phyloP scores from a whole-genome alignment of 2,329 filamentous ascomycete genomes.

The Stagonosporopsis chrysanthemi region DNA sequence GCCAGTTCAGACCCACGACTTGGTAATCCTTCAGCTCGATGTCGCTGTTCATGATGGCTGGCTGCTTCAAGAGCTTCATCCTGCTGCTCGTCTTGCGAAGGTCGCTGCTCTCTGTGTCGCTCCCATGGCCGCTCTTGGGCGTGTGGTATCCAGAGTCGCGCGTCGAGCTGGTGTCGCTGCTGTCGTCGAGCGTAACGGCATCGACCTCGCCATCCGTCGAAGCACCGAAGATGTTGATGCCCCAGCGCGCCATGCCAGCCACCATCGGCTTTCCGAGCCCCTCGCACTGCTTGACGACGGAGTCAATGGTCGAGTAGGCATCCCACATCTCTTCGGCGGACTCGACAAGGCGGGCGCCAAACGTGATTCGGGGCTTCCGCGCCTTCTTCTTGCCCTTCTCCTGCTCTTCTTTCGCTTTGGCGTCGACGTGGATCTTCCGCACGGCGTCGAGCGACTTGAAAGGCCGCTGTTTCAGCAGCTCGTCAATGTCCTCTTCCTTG shows the following conservation, averaged over 20 bases:
- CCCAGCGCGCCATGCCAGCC: constrained; percentile 72
- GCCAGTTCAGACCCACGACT: constrained; percentile 93
- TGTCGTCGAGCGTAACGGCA: constrained; percentile 61
- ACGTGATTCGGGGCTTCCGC: constrained; percentile 55
- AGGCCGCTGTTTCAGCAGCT: constrained; percentile 76
- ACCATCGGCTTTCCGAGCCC: constrained; percentile 71
- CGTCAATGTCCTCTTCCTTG: constrained; percentile 71
- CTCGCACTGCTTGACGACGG: constrained; percentile 79
- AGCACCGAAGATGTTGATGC: constrained; percentile 68
- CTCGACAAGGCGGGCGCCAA: constrained; percentile 73
- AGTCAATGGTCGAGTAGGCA: constrained; percentile 83
- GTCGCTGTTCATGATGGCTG: constrained; percentile 76
- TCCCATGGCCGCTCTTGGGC: constrained; percentile 53
- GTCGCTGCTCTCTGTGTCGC: constrained; percentile 58
- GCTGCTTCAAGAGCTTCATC: constrained; percentile 68
- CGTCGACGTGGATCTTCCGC: constrained; percentile 64
- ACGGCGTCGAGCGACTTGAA: constrained; percentile 73
- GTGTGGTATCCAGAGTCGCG: constrained; percentile 75
- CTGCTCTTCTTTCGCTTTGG: constrained; percentile 26
- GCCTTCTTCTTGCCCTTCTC: constrained; percentile 47
- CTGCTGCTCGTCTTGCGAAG: constrained; percentile 47
- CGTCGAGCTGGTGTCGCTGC: constrained; percentile 47
- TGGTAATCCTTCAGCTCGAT: constrained; percentile 91
- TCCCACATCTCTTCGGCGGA: constrained; percentile 75
- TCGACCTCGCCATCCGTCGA: constrained; percentile 68